These are phyloP conservation scores for Tanacetum coccineum DNA, from an alignment of 129 eudicot species.

Conservation along the genomic window DNA sequence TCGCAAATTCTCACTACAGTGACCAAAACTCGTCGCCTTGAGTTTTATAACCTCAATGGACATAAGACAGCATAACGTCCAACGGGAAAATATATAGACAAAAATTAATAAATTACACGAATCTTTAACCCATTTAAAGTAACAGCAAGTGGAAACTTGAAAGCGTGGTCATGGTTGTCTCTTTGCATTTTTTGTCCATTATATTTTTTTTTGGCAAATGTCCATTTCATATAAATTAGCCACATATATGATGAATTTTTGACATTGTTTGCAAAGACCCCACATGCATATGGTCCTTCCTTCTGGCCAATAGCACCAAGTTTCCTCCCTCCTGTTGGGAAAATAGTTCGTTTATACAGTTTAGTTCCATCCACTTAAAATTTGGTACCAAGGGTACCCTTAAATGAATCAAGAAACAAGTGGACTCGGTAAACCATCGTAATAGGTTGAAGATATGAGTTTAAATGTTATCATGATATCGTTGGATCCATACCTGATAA, in stretches of 20 bases:
- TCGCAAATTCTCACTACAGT: too few species aligned
- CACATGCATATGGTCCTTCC: conserved; percentile 13
- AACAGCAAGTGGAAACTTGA: conserved; percentile 22
- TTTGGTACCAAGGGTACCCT: background rate
- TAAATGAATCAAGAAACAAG: too few species aligned
- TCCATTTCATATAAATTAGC: conserved; percentile 14
- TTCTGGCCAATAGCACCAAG: conserved; percentile 19
- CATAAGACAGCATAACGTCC: too few species aligned
- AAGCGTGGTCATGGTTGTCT: conserved; percentile 28
- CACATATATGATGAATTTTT: conserved; percentile 27
- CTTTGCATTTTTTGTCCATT: conserved; percentile 11
- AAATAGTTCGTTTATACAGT: conserved; percentile 19
- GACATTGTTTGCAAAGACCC: conserved; percentile 19
- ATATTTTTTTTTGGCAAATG: background rate
- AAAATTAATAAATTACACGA: too few species aligned
- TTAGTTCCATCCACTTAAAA: conserved; percentile 16
- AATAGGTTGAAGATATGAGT: too few species aligned
- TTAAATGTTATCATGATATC: too few species aligned
- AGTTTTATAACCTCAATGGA: too few species aligned
- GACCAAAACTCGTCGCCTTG: too few species aligned
- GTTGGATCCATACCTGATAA: too few species aligned
- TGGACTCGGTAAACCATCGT: too few species aligned
- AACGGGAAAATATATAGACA: too few species aligned
- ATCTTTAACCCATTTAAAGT: conserved; percentile 11
- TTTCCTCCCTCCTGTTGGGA: conserved; percentile 20